Conservation (phyloP, 495 filamentous ascomycete genomes). For the Podospora pseudopauciseta region DNA sequence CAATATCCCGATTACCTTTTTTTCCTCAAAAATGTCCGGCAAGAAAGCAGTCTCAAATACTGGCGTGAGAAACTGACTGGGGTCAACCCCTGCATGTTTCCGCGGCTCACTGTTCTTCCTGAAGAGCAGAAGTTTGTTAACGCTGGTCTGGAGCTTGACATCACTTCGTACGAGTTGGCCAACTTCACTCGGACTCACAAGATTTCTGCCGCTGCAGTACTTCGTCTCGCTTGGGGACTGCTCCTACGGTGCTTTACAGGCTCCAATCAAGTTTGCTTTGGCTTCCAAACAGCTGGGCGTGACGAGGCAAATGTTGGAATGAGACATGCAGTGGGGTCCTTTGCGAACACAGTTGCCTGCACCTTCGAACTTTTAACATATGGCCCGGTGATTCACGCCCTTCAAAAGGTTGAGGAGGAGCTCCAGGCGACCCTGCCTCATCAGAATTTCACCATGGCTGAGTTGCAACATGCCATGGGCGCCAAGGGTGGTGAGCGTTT, state of each 20-base stretch:
- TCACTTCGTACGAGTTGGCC: slow-evolving; percentile 34
- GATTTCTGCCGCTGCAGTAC: slow-evolving; percentile 33
- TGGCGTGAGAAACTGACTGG: slow-evolving; percentile 40
- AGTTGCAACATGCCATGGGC: slow-evolving; percentile 43
- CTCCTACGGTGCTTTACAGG: slow-evolving; percentile 44
- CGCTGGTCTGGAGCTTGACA: slow-evolving; percentile 36
- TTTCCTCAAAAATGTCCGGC: slow-evolving; percentile 34
- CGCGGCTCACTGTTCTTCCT: slow-evolving; percentile 28
- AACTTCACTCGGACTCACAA: slow-evolving; percentile 35
- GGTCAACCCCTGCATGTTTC: slow-evolving; percentile 40
- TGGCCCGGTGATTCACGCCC: slow-evolving; percentile 30
- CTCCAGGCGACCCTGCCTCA: slow-evolving; percentile 34
- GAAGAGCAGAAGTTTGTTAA: slow-evolving; percentile 32
- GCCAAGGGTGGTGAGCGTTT: slow-evolving; percentile 39
- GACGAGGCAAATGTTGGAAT: slow-evolving; percentile 38
- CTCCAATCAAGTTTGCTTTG: slow-evolving; percentile 40
- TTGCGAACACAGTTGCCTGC: slow-evolving; percentile 40
- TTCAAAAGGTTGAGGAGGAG: slow-evolving; percentile 37
- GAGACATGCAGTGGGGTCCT: slow-evolving; percentile 40
- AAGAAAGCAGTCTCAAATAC: slow-evolving; percentile 34
- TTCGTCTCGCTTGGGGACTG: slow-evolving; percentile 49
- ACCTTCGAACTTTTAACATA: slow-evolving; percentile 31
- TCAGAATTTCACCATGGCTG: slow-evolving; percentile 41
- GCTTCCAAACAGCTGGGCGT: slow-evolving; percentile 42
- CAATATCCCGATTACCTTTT: slow-evolving; percentile 40